A percentile compares a stretch with the other conserved stretches of the same genome.
Conservation (phyloP, 1,284 basidiomycete species). For the Irpex sp. region DNA sequence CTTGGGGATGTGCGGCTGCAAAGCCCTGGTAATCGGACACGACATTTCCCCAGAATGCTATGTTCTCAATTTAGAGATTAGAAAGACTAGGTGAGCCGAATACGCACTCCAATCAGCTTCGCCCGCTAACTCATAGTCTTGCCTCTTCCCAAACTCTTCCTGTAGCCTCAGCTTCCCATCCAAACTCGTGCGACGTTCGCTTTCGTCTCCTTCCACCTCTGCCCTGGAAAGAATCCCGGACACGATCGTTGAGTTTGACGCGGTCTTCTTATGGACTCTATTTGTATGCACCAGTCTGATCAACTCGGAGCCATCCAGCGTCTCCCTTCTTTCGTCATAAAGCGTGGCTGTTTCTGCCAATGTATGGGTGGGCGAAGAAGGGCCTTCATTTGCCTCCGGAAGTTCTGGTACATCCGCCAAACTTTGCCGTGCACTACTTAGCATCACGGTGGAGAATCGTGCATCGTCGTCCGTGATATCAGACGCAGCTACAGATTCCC, state of each 20-base stretch:
- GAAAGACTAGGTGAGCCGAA: slow-evolving; percentile 1
- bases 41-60: slow-evolving; percentile 95
- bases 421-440: slow-evolving; percentile 32
- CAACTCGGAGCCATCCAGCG: slow-evolving; percentile 16
- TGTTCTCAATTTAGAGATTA: slow-evolving; percentile 12
- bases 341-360: slow-evolving; percentile 5
- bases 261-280: slow-evolving; percentile 50
- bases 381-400: not conserved
- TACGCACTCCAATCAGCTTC: slow-evolving; percentile 71
- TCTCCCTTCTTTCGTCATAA: slow-evolving; percentile 22
- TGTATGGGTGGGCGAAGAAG: not conserved
- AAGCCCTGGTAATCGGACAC: slow-evolving; percentile 89
- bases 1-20: slow-evolving; percentile 71
- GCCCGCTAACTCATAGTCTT: slow-evolving; percentile 30
- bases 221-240: slow-evolving; percentile 45
- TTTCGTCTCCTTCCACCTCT: slow-evolving; percentile 34
- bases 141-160: slow-evolving; percentile 56
- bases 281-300: slow-evolving; percentile 16
- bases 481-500: slow-evolving; percentile 43
- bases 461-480: slow-evolving; percentile 63
- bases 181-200: slow-evolving; percentile 37
- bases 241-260: slow-evolving; percentile 54
- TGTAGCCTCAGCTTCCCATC: slow-evolving; percentile 66
- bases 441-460: slow-evolving; percentile 49
- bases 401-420: slow-evolving; percentile 17